phyloP scores from a whole-genome alignment of 2,329 filamentous ascomycete genomes.

The Hymenoscyphus infarciens region DNA sequence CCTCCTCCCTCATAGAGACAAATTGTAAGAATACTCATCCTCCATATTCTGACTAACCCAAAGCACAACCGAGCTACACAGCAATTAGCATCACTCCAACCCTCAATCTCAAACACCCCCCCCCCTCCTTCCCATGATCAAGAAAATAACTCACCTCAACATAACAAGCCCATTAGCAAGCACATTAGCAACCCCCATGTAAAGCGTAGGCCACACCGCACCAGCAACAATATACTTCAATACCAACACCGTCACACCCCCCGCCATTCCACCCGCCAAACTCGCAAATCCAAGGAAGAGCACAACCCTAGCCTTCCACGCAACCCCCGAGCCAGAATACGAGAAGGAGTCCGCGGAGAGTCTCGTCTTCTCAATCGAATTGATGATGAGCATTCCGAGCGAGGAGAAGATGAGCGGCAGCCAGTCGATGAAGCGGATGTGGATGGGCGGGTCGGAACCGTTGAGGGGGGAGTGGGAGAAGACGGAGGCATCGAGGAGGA shows the following conservation, averaged over 20 bases:
- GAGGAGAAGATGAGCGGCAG: slow-evolving; percentile 64
- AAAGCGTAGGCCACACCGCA: slow-evolving; percentile 56
- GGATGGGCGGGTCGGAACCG: slow-evolving; percentile 49
- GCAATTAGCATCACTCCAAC: slow-evolving; percentile 18
- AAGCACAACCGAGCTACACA: slow-evolving; percentile 56
- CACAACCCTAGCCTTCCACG: slow-evolving; percentile 66
- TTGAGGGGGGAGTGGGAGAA: slow-evolving; percentile 62
- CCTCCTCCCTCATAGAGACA: slow-evolving; percentile 48
- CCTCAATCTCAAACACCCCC: not conserved
- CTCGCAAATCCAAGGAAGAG: slow-evolving; percentile 64
- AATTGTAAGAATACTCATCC: slow-evolving; percentile 67
- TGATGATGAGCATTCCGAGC: slow-evolving; percentile 68
- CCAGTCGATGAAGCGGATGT: slow-evolving; percentile 68
- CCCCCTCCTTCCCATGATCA: not conserved
- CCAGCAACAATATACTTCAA: slow-evolving; percentile 59
- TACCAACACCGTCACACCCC: slow-evolving; percentile 65
- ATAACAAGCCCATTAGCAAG: slow-evolving; percentile 62
- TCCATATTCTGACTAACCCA: slow-evolving; percentile 72
- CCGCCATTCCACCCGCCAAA: slow-evolving; percentile 64
- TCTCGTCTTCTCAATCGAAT: slow-evolving; percentile 64
- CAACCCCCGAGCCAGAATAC: slow-evolving; percentile 60
- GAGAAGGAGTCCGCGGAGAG: slow-evolving; percentile 61
- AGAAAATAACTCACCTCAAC: slow-evolving; percentile 45
- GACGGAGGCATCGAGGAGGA: slow-evolving; percentile 63
- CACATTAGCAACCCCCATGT: slow-evolving; percentile 65